phyloP scores from a whole-genome alignment of 164 flowering plant genomes.

The Sedum album region DNA sequence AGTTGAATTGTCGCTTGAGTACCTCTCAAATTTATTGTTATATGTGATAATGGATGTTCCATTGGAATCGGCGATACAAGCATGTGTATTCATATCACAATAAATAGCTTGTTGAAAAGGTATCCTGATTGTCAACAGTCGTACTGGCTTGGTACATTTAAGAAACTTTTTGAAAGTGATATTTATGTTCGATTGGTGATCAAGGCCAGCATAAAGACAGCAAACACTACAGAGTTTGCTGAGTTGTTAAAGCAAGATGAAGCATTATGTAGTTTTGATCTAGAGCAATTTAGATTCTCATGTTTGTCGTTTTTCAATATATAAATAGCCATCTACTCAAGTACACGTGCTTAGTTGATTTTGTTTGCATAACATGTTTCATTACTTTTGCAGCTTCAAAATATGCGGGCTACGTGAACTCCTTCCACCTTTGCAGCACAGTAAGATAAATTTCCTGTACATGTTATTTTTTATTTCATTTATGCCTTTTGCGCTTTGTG shows the following conservation, averaged over 20 bases:
- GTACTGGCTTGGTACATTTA: too few species aligned
- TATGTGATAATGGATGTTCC: not conserved
- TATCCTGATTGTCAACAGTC: too few species aligned
- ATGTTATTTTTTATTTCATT: not conserved
- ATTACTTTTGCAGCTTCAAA: slow-evolving; percentile 72
- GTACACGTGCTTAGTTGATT: not conserved
- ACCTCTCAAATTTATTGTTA: not conserved
- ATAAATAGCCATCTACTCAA: not conserved
- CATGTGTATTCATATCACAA: too few species aligned
- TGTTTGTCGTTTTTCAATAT: not conserved
- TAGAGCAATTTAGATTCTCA: not conserved
- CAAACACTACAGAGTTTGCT: too few species aligned
- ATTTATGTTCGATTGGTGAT: too few species aligned
- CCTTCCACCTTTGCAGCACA: slow-evolving; percentile 86
- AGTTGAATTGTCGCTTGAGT: slow-evolving; percentile 21
- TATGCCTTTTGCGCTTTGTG: not conserved
- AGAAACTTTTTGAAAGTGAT: too few species aligned
- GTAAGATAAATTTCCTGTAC: slow-evolving; percentile 33
- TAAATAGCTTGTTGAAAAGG: not conserved
- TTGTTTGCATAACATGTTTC: not conserved
- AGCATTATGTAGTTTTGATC: not conserved
- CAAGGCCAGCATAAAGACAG: too few species aligned
- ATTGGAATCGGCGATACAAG: not conserved
- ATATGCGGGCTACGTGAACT: slow-evolving; percentile 96
- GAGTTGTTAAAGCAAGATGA: too few species aligned